Percentiles rank a stretch among this genome's conserved stretches.
Evolutionary conservation across 768 basidiomycete genomes (phyloP).

Genomic region (Mycena albidolilacea): DNA sequence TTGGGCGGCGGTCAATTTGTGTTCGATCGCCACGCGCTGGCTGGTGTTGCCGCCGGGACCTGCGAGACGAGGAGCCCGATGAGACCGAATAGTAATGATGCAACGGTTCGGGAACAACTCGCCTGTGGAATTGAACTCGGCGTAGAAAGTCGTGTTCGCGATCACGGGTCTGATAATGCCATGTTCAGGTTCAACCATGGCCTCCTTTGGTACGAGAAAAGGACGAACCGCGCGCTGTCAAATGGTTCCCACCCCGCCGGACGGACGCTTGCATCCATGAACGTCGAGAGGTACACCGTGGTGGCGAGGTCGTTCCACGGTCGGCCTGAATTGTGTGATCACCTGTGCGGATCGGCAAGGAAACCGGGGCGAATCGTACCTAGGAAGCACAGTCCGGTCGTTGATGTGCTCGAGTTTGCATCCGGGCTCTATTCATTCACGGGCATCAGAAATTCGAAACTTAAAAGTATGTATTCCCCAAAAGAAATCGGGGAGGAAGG

Average conservation of each 20-base stretch:
- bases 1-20: conserved; percentile 59
- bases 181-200: not conserved
- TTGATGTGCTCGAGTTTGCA: conserved; percentile 64
- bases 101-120: not conserved
- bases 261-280: conserved; percentile 71
- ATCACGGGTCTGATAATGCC: conserved; percentile 56
- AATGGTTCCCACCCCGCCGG: conserved; percentile 69
- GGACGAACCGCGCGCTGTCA: conserved; percentile 54
- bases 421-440: conserved; percentile 65
- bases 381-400: conserved; percentile 63
- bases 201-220: not conserved
- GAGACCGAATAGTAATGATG: not conserved
- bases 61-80: conserved; percentile 38
- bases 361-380: conserved; percentile 48
- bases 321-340: conserved; percentile 50
- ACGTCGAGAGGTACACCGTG: conserved; percentile 67
- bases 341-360: not conserved
- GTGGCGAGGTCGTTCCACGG: conserved; percentile 76
- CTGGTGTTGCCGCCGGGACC: conserved; percentile 69
- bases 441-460: not conserved
- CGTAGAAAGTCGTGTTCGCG: conserved; percentile 69
- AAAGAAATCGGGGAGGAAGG: too few relatives aligned
- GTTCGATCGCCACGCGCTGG: conserved; percentile 61
- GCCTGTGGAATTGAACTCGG: conserved; percentile 71
- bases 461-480: not conserved